phyloP scores from a whole-genome alignment of 805 yeast species.

The Wickerhamomyces xylosicus region DNA sequence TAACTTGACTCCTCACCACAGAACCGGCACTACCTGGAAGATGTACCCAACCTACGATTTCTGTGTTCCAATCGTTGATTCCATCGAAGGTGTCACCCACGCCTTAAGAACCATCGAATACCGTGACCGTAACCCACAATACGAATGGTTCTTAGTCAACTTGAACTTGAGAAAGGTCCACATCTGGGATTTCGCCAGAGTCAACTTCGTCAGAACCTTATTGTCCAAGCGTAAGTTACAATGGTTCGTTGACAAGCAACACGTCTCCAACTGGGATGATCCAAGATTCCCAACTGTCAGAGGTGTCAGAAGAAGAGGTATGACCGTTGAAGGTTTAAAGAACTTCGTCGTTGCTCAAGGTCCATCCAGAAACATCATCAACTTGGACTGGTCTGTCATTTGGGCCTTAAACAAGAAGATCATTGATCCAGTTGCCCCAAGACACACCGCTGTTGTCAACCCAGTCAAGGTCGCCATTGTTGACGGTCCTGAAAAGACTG shows the following conservation, averaged over 20 bases:
- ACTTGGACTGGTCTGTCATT: constrained; percentile 93
- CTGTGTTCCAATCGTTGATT: constrained; percentile 95
- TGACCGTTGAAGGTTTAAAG: constrained; percentile 96
- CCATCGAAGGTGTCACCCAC: constrained; percentile 95
- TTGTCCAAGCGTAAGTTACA: constrained; percentile 95
- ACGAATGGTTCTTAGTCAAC: constrained; percentile 88
- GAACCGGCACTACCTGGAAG: constrained; percentile 91
- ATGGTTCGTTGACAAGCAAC: constrained; percentile 93
- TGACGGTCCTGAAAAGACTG: constrained; percentile 58
- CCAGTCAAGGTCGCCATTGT: constrained; percentile 61
- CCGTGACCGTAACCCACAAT: constrained; percentile 97
- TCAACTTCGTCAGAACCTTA: constrained; percentile 92
- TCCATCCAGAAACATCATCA: constrained; percentile 93
- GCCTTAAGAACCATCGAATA: constrained; percentile 97
- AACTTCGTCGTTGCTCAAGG: constrained; percentile 93
- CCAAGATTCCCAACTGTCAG: constrained; percentile 99
- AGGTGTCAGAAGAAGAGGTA: constrained; percentile 99
- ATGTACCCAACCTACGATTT: constrained; percentile 97
- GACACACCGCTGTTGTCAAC: constrained; percentile 77
- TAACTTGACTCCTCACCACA: constrained; percentile 95
- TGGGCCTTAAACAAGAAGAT: constrained; percentile 98
- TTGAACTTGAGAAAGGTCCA: constrained; percentile 82
- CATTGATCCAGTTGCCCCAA: constrained; percentile 94
- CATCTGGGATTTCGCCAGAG: constrained; percentile 97
- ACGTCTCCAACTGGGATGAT: constrained; percentile 94